Evolutionary conservation across 208 protist species (phyloP), one percentile per base, ranked within the genome.

Genomic region (Endotrypanum monterogeii): DNA sequence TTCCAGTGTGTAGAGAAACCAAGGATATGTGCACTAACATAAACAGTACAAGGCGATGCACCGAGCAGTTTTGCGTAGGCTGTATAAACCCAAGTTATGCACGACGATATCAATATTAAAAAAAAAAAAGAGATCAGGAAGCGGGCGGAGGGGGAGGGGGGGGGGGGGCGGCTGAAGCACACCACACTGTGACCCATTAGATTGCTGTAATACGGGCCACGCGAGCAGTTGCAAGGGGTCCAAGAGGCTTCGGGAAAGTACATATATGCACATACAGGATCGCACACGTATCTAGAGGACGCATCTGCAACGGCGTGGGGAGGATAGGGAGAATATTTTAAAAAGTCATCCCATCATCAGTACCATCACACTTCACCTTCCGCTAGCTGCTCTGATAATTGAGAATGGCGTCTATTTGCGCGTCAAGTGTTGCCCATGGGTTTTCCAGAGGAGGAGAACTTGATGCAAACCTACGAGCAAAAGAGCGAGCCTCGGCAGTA

Each of bases 341-440:
- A n/a, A 20, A 11, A 16, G 2, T 23, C 20, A 23, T 18, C 28
- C 37, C 35, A 20, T n/a, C 1, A 65, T 48, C 8, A 35, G 37
- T 23, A 30, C 37, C 28, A 44, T 14, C 32, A 5, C 32, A 11
- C 28, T 46, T 44, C 55, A 32, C 20, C 60, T 55, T 41, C 80
- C 18, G n/a, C 52, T 70, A 76, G 52, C 50, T 71, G 30, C 73
- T 70, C 57, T 67, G 65, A 23, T 72, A 81, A 56, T 58, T 74
- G 41, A 93, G 74, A 54, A 93, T 85, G 46, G 65, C 57, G 67
- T 93, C 89, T 23, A 81, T 89, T 68, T 91, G 82, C 12, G 83
- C 84, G 66, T 93, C 89, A 52, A 93, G 83, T 32, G 72, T 73
- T 51, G 83, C 83, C 89, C 89, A 93, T 41, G 84, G 82, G 51